Conservation (phyloP, 108 stramenopile species). For the Aurantiochytrium sp. region DNA sequence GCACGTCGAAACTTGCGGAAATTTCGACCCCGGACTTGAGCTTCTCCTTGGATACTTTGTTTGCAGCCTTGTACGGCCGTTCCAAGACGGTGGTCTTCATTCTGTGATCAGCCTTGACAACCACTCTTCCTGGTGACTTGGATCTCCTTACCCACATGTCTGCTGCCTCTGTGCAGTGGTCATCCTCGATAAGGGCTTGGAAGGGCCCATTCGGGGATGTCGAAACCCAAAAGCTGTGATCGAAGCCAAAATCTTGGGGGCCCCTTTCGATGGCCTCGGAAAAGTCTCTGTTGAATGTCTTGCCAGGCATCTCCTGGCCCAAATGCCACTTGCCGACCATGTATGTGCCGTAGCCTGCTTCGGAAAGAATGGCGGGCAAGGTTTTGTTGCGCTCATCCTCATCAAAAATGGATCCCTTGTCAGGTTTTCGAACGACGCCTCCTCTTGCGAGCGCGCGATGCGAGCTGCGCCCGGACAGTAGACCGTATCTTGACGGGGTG, state of each 20-base stretch:
- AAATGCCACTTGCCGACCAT: not conserved
- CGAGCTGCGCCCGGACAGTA: not conserved
- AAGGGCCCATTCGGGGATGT: not conserved
- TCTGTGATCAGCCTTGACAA: not conserved
- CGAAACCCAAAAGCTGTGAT: not conserved
- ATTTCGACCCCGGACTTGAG: not conserved
- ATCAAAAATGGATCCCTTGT: not conserved
- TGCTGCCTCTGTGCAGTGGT: not conserved
- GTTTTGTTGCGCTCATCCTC: not conserved
- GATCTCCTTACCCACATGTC: not conserved
- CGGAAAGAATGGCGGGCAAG: not conserved
- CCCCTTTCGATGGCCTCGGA: not conserved
- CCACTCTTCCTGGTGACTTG: not conserved
- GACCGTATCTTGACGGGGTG: not conserved
- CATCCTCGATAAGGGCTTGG: not conserved
- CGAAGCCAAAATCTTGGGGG: not conserved
- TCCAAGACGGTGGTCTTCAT: not conserved
- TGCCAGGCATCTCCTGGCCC: not conserved
- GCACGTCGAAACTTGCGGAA: not conserved
- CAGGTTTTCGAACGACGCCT: not conserved
- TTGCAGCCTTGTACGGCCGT: not conserved
- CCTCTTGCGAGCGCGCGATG: not conserved
- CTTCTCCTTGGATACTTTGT: too few relatives aligned
- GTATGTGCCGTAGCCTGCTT: not conserved
- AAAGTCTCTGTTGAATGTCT: not conserved